Percentiles rank a stretch among this genome's conserved stretches.
phyloP scores from a whole-genome alignment of 2,329 filamentous ascomycete species.

The Fusarium multiceps region DNA sequence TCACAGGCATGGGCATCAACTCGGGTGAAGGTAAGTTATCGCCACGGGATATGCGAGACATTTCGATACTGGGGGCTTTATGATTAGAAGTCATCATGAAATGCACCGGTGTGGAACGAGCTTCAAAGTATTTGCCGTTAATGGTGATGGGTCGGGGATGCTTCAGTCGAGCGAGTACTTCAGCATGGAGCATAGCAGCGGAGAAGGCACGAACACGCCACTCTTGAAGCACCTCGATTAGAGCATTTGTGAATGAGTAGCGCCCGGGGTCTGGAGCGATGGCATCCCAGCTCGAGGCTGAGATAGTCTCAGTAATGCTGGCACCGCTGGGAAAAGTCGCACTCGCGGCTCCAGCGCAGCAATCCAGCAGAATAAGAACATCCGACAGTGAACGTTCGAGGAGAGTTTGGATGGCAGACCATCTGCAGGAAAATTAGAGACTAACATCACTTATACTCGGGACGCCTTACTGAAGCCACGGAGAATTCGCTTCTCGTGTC shows the following conservation, averaged over 20 bases:
- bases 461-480: constrained; percentile 64
- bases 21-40: constrained; percentile 44
- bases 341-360: constrained; percentile 69
- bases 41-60: constrained; percentile 53
- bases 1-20: constrained; percentile 31
- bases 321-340: constrained; percentile 68
- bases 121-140: constrained; percentile 68
- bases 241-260: constrained; percentile 68
- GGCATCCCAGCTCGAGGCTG: constrained; percentile 70
- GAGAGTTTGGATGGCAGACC: constrained; percentile 70
- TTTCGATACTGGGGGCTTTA: constrained; percentile 67
- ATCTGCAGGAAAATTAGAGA: constrained; percentile 50
- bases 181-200: constrained; percentile 70
- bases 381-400: constrained; percentile 68
- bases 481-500: constrained; percentile 63
- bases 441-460: background rate
- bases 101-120: constrained; percentile 68
- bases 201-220: constrained; percentile 67
- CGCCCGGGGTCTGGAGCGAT: constrained; percentile 69
- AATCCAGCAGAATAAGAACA: constrained; percentile 68
- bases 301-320: constrained; percentile 71
- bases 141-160: constrained; percentile 68
- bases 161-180: constrained; percentile 69
- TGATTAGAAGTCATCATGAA: constrained; percentile 73
- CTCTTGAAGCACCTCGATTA: constrained; percentile 69